phyloP scores from a whole-genome alignment of 1,139 yeast genomes.

The Saccharomyces hybrid region DNA sequence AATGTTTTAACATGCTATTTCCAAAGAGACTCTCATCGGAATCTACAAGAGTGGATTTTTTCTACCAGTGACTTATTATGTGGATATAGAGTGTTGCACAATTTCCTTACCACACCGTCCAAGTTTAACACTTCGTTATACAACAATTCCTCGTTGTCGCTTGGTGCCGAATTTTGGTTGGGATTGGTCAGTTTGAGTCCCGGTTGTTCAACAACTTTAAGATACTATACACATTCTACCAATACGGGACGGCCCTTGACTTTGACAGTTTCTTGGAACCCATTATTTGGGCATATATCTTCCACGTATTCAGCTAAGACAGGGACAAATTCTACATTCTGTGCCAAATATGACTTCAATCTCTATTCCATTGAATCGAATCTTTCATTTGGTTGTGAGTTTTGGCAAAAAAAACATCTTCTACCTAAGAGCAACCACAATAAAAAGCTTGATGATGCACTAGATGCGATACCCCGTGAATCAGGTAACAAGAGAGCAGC shows the following conservation, averaged over 20 bases:
- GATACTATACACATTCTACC: conserved; percentile 83
- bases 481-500: not conserved
- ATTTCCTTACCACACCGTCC: conserved; percentile 44
- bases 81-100: conserved; percentile 76
- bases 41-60: conserved; percentile 69
- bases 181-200: conserved; percentile 81
- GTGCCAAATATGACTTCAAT: conserved; percentile 84
- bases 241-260: conserved; percentile 85
- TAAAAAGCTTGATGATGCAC: not conserved
- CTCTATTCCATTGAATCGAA: conserved; percentile 86
- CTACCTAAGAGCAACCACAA: not conserved
- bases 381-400: conserved; percentile 76
- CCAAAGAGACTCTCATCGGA: conserved; percentile 60
- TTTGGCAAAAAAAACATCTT: conserved; percentile 40
- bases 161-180: conserved; percentile 88
- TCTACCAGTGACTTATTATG: conserved; percentile 86
- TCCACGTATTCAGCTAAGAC: conserved; percentile 86
- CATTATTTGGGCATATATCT: conserved; percentile 82
- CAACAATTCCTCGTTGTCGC: conserved; percentile 43
- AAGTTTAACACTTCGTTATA: conserved; percentile 34
- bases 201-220: conserved; percentile 71
- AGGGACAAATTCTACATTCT: conserved; percentile 65
- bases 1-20: conserved; percentile 61
- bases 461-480: not conserved
- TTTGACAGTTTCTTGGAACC: conserved; percentile 81